Evolutionary conservation across 345 rosid genomes (phyloP), one percentile per base, ranked within the genome.

Genomic region (Leavenworthia alabamica): DNA sequence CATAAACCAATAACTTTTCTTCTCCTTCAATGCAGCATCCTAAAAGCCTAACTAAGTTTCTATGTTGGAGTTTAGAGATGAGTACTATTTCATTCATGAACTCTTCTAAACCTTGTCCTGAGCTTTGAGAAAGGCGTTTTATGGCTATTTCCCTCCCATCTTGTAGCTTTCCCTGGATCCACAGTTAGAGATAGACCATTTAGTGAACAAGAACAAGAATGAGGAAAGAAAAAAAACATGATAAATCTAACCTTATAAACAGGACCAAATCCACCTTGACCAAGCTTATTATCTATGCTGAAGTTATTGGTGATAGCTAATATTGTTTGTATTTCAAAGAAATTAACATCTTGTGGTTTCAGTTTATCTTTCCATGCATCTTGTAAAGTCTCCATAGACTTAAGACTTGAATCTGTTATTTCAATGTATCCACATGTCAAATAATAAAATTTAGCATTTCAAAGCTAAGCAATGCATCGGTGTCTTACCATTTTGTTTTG

Each of bases 1-100:
- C 75, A 71, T 71, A 71, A 32, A 71, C 27, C 46, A 71, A 59
- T 13, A 72, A 47, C 62, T 70, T 70, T 31, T 70, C 75, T 56
- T 70, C 64, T 62, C 75, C 68, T 44, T 70, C 75, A 19, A 71
- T 72, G 67, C 75, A 72, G 16, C 66, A 72, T n/a, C 75, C 75
- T 48, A 65, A 10, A 49, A 72, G 70, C 40, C 71, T 46, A 17
- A 72, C 75, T 40, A 72, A 59, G 46, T 72, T 72, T 59, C 75
- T 72, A 32, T 72, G 75, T 44, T 72, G 75, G 49, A 72, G 75
- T 37, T 72, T 72, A 7, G 71, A 65, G 49, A 72, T 72, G 40
- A 71, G 70, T 50, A 57, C 10, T 56, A 64, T 71, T 43, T 71
- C 75, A 57, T 71, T 71, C 65, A 56, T 64, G 56, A 72, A 65